phyloP scores from a whole-genome alignment of 805 yeast genomes.

The Zygoascus flipseniorum region DNA sequence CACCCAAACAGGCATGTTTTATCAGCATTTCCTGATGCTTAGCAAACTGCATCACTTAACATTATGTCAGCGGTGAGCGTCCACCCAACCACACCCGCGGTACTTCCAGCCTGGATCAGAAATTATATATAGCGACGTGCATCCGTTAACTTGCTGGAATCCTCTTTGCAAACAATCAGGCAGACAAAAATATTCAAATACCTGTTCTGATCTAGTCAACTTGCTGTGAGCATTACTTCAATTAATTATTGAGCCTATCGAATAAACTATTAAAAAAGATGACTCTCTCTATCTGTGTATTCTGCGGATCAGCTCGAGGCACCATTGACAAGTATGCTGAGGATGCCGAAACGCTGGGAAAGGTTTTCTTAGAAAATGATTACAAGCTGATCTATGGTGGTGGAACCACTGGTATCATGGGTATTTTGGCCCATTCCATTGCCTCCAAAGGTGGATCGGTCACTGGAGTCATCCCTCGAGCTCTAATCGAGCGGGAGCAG shows the following conservation, averaged over 20 bases:
- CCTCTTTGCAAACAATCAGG: too few relatives aligned
- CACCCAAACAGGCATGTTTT: too few relatives aligned
- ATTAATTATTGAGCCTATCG: background rate
- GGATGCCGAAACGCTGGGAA: slow-evolving; percentile 54
- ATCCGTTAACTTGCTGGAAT: too few relatives aligned
- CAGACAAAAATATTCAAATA: too few relatives aligned
- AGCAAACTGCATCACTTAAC: too few relatives aligned
- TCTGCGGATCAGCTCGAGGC: slow-evolving; percentile 81
- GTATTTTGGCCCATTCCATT: slow-evolving; percentile 18
- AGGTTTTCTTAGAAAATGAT: slow-evolving; percentile 42
- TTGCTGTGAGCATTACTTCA: too few relatives aligned
- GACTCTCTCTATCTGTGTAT: slow-evolving; percentile 54
- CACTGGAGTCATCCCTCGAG: slow-evolving; percentile 82
- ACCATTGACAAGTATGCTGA: slow-evolving; percentile 39
- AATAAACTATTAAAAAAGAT: background rate
- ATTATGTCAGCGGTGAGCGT: background rate
- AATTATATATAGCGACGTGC: too few relatives aligned
- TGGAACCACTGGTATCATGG: slow-evolving; percentile 46
- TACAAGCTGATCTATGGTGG: slow-evolving; percentile 88
- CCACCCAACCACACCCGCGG: background rate
- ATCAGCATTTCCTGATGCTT: too few relatives aligned
- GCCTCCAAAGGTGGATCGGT: slow-evolving; percentile 34
- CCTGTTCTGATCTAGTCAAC: too few relatives aligned
- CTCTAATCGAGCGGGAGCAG: slow-evolving; percentile 67
- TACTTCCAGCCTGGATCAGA: background rate